Base-by-base conservation (phyloP, 140 eudicot genomes). In the Anethum foeniculum region DNA sequence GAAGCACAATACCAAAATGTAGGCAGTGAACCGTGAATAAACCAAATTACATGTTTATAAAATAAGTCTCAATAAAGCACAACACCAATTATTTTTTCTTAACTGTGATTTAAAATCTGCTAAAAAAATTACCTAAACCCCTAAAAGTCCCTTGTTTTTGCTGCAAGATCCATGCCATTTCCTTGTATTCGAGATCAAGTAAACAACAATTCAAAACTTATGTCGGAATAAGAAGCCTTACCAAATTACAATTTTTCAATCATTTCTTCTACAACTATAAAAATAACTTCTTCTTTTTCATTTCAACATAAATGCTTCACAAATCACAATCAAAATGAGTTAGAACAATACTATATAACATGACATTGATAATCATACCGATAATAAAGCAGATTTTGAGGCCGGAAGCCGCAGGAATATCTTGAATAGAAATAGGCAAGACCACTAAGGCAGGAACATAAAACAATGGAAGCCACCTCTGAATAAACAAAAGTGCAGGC, bases 381-480 rank as follows among this genome's bases (percentile, higher is more conserved):
- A 92, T 85, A 81, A 95, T 95, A 85, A 83, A 76, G 80, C 89
- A 76, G 72, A 95, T 92, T 81, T 95, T 95, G 71, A 85, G 62
- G 51, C 96, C 99, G 3, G 99, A 95, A 86, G 99, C 97, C 14
- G 96, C 92, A 76, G 97, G 99, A 30, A 95, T 85, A 56, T 92
- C 97, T 85, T 88, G 96, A 49, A 91, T 85, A 83, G 99, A 94
- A 60, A 95, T 89, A 86, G 99, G 99, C 79, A 95, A 82, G 58
- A 95, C 91, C 9, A 95, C 99, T 86, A 95, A 83, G 6, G 97
- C 93, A 27, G 99, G 99, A 28, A 95, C 99, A 80, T 95, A 95
- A 81, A 95, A 95, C 90, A 95, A 78, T 23, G 99, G 99, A 79
- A 95, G 90, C 99, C 99, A 95, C 85, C 99, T 86, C 81, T 92